Base-by-base conservation (phyloP, 2,329 filamentous ascomycete species). In the Intubia oerlemansii region DNA sequence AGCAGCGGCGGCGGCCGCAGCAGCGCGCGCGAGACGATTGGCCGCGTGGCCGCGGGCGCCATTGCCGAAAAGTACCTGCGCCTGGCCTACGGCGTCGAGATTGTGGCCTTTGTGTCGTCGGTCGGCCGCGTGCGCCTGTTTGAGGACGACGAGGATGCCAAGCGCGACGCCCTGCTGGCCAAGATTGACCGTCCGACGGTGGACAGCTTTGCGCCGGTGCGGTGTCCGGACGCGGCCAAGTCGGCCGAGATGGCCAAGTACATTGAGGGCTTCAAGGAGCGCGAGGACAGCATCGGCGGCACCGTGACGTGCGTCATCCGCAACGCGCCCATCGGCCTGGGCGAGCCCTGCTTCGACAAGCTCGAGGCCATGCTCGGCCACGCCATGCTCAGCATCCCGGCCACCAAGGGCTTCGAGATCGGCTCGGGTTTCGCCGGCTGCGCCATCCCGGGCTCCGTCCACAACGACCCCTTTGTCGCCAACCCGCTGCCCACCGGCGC, bases 271-370 rank as follows among this genome's bases (percentile, higher is more conserved):
- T 84, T 76, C 55, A 64, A 73, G 32, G 80, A 91, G 41, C 61
- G 59, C 33, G 52, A 80, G 34, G 85, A 95, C 57, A 85, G 76
- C 54, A 93, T 91, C 39, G 88, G 88, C 34, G 88, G 88, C 35
- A 91, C 81, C 10, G 82, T 95, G 12, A 92, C 82, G 25, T 95
- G 85, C 43, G 78, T 95, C 22, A 82, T 95, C 45, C 68, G 78
- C 38, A 85, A 90, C 44, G 68, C 70, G 7, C 88, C 85, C 17
- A 65, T 68, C 23, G 85, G 85, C 0, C 64, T 95, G 3, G 88
- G 88, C 34, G 88, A 95, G 60, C 88, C 85, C 1, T 78, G 70
- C 51, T 95, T 98, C 50, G 80, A 91, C 52, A 95, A 95, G 59
- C 62, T 95, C 25, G 84, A 98, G 57, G 88, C 88, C 7, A 68